These are phyloP conservation scores for Aciculosporium take DNA, from an alignment of 2,329 filamentous ascomycete species.

Conservation along the genomic window DNA sequence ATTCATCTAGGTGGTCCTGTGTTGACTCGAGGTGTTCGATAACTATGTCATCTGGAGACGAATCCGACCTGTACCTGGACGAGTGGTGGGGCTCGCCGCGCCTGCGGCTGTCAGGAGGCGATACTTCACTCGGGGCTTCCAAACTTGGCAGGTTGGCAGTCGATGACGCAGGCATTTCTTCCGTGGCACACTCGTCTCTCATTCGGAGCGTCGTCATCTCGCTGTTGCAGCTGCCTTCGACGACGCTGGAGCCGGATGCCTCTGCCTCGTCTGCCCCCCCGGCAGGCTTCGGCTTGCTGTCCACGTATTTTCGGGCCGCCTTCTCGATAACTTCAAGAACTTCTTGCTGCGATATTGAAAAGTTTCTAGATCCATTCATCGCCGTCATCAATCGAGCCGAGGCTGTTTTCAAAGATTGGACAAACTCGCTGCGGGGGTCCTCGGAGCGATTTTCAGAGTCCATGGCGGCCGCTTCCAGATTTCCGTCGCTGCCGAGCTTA, in stretches of 20 bases:
- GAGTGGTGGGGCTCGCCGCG: background rate
- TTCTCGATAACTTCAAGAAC: constrained; percentile 35
- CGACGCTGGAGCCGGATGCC: background rate
- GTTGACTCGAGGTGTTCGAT: constrained; percentile 24
- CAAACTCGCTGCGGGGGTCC: constrained; percentile 17
- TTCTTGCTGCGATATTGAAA: constrained; percentile 27
- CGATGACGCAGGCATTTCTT: background rate
- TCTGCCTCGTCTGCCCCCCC: background rate
- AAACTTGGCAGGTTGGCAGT: background rate
- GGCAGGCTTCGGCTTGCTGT: constrained; percentile 10
- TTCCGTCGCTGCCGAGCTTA: constrained; percentile 7
- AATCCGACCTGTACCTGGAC: constrained; percentile 4
- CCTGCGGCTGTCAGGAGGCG: too few species aligned
- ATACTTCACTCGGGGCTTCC: background rate
- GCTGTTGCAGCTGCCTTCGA: background rate
- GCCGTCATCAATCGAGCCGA: constrained; percentile 29
- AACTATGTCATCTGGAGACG: constrained; percentile 34
- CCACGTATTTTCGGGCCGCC: constrained; percentile 37
- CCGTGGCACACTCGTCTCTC: background rate
- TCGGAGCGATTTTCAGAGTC: constrained; percentile 6
- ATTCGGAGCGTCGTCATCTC: too few species aligned
- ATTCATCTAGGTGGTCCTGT: constrained; percentile 15
- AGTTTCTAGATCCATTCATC: constrained; percentile 22
- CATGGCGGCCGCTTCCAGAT: background rate
- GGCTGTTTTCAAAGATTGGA: constrained; percentile 23